These are phyloP conservation scores for Verticillium nonalfalfae DNA, from an alignment of 2,329 filamentous ascomycete genomes.

Conservation along the genomic window DNA sequence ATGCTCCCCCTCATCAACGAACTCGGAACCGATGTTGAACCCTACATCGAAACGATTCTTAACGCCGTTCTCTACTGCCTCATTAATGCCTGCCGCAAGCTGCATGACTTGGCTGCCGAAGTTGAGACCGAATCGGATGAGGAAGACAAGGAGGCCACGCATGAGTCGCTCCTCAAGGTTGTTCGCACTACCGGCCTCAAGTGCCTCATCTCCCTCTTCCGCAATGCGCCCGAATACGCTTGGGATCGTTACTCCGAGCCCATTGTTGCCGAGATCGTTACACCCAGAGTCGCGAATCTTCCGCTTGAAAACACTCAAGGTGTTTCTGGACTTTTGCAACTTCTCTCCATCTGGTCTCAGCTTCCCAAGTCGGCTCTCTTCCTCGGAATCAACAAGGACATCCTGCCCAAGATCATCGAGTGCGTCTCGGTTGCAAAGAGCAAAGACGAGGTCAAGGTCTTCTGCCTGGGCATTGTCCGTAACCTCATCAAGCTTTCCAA, in stretches of 20 bases:
- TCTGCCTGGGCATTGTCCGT: slow-evolving; percentile 69
- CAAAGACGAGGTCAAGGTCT: slow-evolving; percentile 82
- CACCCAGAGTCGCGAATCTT: slow-evolving; percentile 70
- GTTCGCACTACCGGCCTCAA: slow-evolving; percentile 72
- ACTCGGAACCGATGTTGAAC: slow-evolving; percentile 65
- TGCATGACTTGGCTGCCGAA: slow-evolving; percentile 34
- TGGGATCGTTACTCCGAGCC: slow-evolving; percentile 66
- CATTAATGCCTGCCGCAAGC: slow-evolving; percentile 58
- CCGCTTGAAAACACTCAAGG: slow-evolving; percentile 83
- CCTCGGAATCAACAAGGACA: slow-evolving; percentile 52
- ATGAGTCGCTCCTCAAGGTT: slow-evolving; percentile 55
- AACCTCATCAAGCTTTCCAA: slow-evolving; percentile 58
- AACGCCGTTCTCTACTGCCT: slow-evolving; percentile 79
- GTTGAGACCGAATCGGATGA: slow-evolving; percentile 29
- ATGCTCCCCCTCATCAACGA: slow-evolving; percentile 80
- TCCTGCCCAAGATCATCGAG: slow-evolving; percentile 67
- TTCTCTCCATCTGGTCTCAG: slow-evolving; percentile 77
- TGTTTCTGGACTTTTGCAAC: slow-evolving; percentile 72
- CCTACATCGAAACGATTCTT: slow-evolving; percentile 63
- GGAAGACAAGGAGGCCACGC: slow-evolving; percentile 35
- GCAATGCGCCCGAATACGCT: slow-evolving; percentile 61
- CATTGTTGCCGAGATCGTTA: slow-evolving; percentile 70
- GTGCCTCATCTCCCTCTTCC: slow-evolving; percentile 73
- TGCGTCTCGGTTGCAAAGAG: slow-evolving; percentile 66
- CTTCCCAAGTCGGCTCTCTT: slow-evolving; percentile 61